A percentile compares a stretch with the other conserved stretches of the same genome.
Evolutionary conservation across 345 rosid genomes (phyloP).

Genomic region (Crucihimalaya himalaica): DNA sequence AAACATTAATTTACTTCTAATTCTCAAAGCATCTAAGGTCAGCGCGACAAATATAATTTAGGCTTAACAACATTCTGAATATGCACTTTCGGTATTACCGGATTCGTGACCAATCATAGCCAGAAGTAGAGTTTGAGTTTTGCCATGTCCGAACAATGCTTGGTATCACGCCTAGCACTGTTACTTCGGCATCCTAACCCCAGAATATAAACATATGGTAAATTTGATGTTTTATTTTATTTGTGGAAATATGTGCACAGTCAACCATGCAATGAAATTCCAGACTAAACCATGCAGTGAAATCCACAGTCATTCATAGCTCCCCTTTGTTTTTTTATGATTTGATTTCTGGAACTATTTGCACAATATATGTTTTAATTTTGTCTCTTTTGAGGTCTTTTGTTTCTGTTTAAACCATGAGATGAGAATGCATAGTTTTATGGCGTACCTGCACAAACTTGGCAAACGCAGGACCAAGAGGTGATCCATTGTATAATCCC

Average conservation of each 20-base stretch:
- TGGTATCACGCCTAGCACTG: slow-evolving; percentile 96
- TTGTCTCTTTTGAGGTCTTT: not conserved
- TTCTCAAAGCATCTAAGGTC: not conserved
- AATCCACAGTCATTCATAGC: not conserved
- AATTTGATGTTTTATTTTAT: not conserved
- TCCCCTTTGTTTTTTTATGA: not conserved
- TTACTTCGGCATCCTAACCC: slow-evolving; percentile 82
- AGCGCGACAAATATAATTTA: not conserved
- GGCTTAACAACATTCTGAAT: slow-evolving; percentile 12
- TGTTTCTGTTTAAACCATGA: not conserved
- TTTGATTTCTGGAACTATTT: slow-evolving; percentile 8
- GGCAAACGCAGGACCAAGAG: slow-evolving; percentile 80
- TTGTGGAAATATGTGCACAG: too few species aligned
- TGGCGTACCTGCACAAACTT: slow-evolving; percentile 86
- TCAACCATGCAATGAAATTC: slow-evolving; percentile 16
- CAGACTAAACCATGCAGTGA: too few species aligned
- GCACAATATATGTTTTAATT: not conserved
- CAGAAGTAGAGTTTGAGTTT: slow-evolving; percentile 62
- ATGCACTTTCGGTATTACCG: slow-evolving; percentile 54
- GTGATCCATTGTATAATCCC: slow-evolving; percentile 92
- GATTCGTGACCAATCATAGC: slow-evolving; percentile 93
- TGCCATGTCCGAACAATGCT: slow-evolving; percentile 93
- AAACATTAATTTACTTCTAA: not conserved
- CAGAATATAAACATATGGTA: slow-evolving; percentile 35
- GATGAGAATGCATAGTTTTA: not conserved